A percentile compares a stretch with the other conserved stretches of the same genome.
These are phyloP conservation scores for Colletotrichum agaves DNA, from an alignment of 2,329 filamentous ascomycete genomes.

Conservation along the genomic window DNA sequence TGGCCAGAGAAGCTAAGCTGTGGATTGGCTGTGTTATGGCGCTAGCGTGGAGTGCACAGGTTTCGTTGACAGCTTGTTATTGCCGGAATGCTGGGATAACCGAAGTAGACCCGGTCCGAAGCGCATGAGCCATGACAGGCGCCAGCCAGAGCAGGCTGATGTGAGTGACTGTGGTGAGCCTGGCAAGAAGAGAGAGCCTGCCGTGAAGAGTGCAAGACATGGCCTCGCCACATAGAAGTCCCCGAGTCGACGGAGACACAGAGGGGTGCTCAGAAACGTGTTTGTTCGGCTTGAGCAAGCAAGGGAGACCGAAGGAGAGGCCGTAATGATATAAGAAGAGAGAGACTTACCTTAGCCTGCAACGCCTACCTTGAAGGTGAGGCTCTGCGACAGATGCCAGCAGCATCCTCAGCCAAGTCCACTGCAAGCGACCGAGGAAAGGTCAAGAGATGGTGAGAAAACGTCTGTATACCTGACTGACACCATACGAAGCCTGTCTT, in stretches of 20 bases:
- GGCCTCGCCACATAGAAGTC: not conserved
- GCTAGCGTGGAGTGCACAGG: conserved; percentile 33
- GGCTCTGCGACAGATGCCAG: conserved; percentile 35
- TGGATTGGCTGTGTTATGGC: conserved; percentile 38
- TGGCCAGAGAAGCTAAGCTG: conserved; percentile 26
- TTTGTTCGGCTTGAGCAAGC: conserved; percentile 15
- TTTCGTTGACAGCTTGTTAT: conserved; percentile 33
- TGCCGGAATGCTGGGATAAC: conserved; percentile 29
- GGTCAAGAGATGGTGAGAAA: not conserved
- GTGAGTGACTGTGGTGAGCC: conserved; percentile 18
- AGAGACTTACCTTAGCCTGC: conserved; percentile 33
- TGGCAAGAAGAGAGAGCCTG: conserved; percentile 11
- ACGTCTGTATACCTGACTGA: not conserved
- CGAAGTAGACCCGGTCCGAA: conserved; percentile 33
- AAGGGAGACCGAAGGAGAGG: not conserved
- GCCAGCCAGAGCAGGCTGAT: conserved; percentile 17
- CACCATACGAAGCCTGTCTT: conserved; percentile 9
- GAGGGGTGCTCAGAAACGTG: not conserved
- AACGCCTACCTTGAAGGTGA: conserved; percentile 24
- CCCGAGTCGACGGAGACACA: not conserved
- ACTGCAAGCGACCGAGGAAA: conserved; percentile 1
- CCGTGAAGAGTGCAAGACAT: not conserved
- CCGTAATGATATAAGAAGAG: not conserved
- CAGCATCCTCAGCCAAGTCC: conserved; percentile 23
- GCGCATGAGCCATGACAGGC: not conserved